Evolutionary conservation across 139 green algal species (phyloP), one percentile per base, ranked within the genome.

Genomic region (Ulvella scutata): DNA sequence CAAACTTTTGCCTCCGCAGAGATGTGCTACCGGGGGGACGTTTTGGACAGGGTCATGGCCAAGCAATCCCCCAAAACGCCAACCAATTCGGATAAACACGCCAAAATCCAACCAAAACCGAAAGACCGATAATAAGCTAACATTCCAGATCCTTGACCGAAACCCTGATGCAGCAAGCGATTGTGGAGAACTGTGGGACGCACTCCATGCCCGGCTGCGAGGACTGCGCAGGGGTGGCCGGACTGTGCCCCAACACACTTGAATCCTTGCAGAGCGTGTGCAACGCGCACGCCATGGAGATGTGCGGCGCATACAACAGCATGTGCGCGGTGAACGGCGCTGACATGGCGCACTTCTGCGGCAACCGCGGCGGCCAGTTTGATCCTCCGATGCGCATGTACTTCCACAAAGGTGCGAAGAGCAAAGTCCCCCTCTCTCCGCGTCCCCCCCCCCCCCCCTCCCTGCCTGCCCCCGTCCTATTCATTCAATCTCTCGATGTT

Each of bases 321-420:
- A 85, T 85, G 79, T 76, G 77, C 61, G 43, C 43, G 61, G 84
- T 84, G 82, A 39, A 67, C 21, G 82, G 80, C 67, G 37, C 29
- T 29, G 59, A 74, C 37, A 79, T 77, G 40, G 6, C 20, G 21
- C 2, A 20, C 34, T 82, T 84, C 43, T 87, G 82, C 43, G 72
- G 26, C 39, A 75, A 72, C 43, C 77, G 74, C 21, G 43, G 75
- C 29, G 60, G 20, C 28, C 33, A 36, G 31, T 83, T 75, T 34
- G 75, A 85, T 28, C 82, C 82, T 17, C 62, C 78, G 59, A 87
- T 87, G 82, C 72, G 78, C 40, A 87, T 85, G 80, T 87, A 85
- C 61, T 87, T 87, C 75, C 82, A 87, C 78, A 74, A 81, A 51
- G 80, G 38, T 83, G 31, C 82, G 80, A 72, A 43, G 33, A 85